Evolutionary conservation across 371 early-diverging fungal species (phyloP), one percentile per base, ranked within the genome.

Genomic region (Saksenaea oblongispora): DNA sequence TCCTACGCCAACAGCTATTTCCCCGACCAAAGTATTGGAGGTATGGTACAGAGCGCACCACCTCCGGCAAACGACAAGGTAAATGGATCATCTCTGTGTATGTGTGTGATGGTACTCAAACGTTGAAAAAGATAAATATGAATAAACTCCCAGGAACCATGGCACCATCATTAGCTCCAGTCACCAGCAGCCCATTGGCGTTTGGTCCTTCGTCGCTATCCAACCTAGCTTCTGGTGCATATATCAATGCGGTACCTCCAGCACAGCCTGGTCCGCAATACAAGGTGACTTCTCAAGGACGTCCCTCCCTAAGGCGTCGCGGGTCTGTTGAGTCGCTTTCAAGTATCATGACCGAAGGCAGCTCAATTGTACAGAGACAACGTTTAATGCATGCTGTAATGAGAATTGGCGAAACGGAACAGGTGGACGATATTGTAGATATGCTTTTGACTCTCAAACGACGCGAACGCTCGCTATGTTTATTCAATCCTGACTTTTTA

Each of bases 401-500:
- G n/a, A 61, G 64, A 37, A 34, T 61, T 28, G 66, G 76, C 5
- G 66, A 71, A 14, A 59, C 61, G 5, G 36, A 58, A 9, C 54
- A 72, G 17, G 53, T 63, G 2, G 67, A 74, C 1, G 84, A 82
- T 51, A 77, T 84, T 54, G 79, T 76, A 1, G 79, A 79, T 10
- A 70, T 84, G 70, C 47, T 84, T 18, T 41, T 84, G 22, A 78
- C 82, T 1, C 63, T 84, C 27, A 82, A 71, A 47, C 69, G 70
- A 18, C 80, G 76, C 44, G 84, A 84, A 22, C 63, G 79, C 17
- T 73, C 82, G 0, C 39, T 77, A 1, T 84, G 84, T 61, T 54
- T 80, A 13, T 84, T 84, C 35, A 84, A 84, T 58, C 66, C 60
- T 3, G 78, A 70, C 8, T 75, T 75, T 60, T 63, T 84, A 28